Evolutionary conservation across 306 rosid species (phyloP).

Genomic region (Quillaja saponaria): DNA sequence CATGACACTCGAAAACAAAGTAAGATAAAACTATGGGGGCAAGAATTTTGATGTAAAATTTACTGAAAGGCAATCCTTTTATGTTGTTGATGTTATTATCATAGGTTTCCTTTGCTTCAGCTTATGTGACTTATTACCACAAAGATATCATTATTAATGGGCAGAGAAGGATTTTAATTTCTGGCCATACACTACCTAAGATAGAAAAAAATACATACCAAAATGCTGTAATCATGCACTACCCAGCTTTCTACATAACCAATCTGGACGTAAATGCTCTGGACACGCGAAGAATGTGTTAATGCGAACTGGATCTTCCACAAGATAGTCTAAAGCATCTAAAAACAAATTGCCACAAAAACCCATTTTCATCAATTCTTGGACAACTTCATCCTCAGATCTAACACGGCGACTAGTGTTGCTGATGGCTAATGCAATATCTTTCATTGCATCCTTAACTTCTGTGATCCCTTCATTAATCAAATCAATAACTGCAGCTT

Average conservation of each 20-base stretch:
- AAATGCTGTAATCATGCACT: background rate
- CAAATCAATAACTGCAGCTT: background rate
- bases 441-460: background rate
- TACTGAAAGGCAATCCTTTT: background rate
- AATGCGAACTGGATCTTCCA: no score
- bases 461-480: background rate
- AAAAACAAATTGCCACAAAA: no score
- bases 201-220: no score
- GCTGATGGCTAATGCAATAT: no score
- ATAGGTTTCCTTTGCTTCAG: no score
- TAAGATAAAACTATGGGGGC: conserved; percentile 23
- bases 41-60: background rate
- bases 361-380: background rate
- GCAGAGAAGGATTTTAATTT: no score
- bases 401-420: background rate
- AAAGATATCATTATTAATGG: no score
- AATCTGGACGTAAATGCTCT: no score
- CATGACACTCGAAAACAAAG: conserved; percentile 44
- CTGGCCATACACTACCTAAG: no score
- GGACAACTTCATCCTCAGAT: background rate
- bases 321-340: no score
- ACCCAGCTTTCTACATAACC: background rate
- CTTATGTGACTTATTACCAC: no score
- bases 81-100: background rate
- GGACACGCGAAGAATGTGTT: no score